Evolutionary conservation across 1,284 basidiomycete genomes (phyloP).

Genomic region (Rugosomyces carneus): DNA sequence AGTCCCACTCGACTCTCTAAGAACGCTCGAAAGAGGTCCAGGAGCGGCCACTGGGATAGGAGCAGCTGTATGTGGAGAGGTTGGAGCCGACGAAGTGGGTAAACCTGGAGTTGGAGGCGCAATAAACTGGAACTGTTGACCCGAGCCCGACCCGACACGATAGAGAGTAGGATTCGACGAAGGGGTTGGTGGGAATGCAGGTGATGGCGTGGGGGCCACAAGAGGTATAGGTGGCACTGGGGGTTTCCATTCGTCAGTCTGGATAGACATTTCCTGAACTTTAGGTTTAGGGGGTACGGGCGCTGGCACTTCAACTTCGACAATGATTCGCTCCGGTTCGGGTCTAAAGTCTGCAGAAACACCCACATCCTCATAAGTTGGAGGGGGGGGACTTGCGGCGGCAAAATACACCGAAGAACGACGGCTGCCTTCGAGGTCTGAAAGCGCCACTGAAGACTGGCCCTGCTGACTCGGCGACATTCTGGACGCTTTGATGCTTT

Average conservation of each 20-base stretch:
- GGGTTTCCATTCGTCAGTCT: slow-evolving; percentile 69
- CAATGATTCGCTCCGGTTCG: slow-evolving; percentile 27
- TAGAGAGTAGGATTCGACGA: slow-evolving; percentile 38
- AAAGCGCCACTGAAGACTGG: slow-evolving; percentile 22
- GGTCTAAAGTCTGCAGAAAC: slow-evolving; percentile 30
- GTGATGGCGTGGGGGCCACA: slow-evolving; percentile 25
- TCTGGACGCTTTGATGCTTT: slow-evolving; percentile 63
- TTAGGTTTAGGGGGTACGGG: slow-evolving; percentile 48
- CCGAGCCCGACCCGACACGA: slow-evolving; percentile 44
- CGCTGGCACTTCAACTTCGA: slow-evolving; percentile 16
- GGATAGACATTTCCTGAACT: slow-evolving; percentile 65
- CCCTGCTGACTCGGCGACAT: slow-evolving; percentile 23
- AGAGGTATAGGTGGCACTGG: slow-evolving; percentile 27
- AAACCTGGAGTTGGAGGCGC: slow-evolving; percentile 34
- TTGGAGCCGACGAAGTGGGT: slow-evolving; percentile 14
- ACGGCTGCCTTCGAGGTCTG: slow-evolving; percentile 16
- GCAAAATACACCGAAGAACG: slow-evolving; percentile 32
- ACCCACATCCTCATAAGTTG: slow-evolving; percentile 31
- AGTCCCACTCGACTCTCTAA: slow-evolving; percentile 29
- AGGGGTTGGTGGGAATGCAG: slow-evolving; percentile 22
- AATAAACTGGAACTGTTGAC: slow-evolving; percentile 68
- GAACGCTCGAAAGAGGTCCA: slow-evolving; percentile 30
- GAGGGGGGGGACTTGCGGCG: slow-evolving; percentile 19
- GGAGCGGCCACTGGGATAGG: slow-evolving; percentile 30
- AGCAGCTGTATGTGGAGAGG: slow-evolving; percentile 11